phyloP scores from a whole-genome alignment of 345 rosid genomes.

The Bretschneidera sinensis region DNA sequence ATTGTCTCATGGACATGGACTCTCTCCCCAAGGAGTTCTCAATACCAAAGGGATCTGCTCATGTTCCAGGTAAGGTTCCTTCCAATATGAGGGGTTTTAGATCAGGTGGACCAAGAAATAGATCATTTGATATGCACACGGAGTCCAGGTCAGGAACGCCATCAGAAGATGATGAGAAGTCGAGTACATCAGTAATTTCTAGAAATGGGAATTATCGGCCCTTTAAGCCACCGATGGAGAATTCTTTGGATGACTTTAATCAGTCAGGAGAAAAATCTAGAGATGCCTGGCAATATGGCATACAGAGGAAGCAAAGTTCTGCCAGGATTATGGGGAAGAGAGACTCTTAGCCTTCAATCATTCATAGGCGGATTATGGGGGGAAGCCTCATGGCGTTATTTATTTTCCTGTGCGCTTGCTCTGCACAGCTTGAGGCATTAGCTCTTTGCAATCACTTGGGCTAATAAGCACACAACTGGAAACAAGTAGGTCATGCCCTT shows the following conservation, averaged over 20 bases:
- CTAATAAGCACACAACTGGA: not conserved
- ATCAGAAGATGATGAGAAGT: constrained; percentile 73
- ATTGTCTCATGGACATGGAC: constrained; percentile 90
- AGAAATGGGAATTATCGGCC: constrained; percentile 61
- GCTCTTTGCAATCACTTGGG: constrained; percentile 4
- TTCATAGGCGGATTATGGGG: too few relatives aligned
- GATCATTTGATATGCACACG: constrained; percentile 49
- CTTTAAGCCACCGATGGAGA: constrained; percentile 40
- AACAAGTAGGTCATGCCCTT: constrained; percentile 3
- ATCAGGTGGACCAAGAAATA: constrained; percentile 66
- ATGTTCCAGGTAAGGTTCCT: constrained; percentile 46
- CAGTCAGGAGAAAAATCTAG: constrained; percentile 57
- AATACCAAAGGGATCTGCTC: constrained; percentile 46
- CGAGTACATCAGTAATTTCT: constrained; percentile 32
- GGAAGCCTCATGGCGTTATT: not conserved
- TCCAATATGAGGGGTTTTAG: constrained; percentile 61
- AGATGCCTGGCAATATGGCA: constrained; percentile 80
- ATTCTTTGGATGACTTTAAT: constrained; percentile 55
- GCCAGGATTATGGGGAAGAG: constrained; percentile 46
- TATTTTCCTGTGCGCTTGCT: not conserved
- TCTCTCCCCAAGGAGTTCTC: constrained; percentile 76
- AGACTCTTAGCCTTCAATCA: constrained; percentile 28
- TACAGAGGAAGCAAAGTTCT: constrained; percentile 48
- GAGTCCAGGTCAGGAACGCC: constrained; percentile 73
- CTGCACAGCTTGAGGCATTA: constrained; percentile 12